Conservation (phyloP, 352 stramenopile genomes). For the Pythium phragmitis region DNA sequence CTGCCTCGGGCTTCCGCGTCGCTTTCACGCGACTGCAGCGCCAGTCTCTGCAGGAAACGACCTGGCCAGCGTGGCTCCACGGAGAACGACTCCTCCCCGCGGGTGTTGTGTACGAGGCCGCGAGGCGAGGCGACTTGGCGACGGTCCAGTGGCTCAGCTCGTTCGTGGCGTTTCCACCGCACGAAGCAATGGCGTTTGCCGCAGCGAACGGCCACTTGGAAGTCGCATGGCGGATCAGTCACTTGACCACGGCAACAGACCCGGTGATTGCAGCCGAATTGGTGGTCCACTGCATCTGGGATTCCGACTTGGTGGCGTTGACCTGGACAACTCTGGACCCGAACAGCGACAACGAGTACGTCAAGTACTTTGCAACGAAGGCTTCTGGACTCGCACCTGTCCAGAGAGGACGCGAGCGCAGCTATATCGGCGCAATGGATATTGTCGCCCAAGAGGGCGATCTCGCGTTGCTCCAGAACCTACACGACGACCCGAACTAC, state of each 20-base stretch:
- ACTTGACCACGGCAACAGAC: constrained; percentile 17
- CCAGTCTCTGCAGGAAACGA: neutral
- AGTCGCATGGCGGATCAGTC: constrained; percentile 36
- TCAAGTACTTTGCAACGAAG: constrained; percentile 9
- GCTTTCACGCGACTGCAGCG: constrained; percentile 2
- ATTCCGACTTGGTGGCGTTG: neutral
- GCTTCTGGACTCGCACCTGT: neutral
- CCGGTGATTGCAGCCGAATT: neutral
- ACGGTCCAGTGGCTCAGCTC: constrained; percentile 24
- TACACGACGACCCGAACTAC: constrained; percentile 28
- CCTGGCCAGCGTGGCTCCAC: neutral
- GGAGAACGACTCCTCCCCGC: neutral
- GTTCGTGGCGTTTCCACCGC: neutral
- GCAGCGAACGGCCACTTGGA: constrained; percentile 39
- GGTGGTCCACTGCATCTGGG: constrained; percentile 1
- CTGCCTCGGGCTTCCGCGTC: constrained; percentile 12
- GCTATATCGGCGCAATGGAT: constrained; percentile 10
- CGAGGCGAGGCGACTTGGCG: constrained; percentile 11
- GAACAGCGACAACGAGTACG: neutral
- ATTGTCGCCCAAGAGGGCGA: constrained; percentile 31
- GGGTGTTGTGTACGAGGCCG: constrained; percentile 17
- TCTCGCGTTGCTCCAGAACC: constrained; percentile 28
- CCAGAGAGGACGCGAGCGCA: neutral
- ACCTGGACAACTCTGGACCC: neutral
- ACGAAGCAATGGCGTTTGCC: constrained; percentile 43